Base-by-base conservation (phyloP, 768 basidiomycete species). In the Harrya chromipes region DNA sequence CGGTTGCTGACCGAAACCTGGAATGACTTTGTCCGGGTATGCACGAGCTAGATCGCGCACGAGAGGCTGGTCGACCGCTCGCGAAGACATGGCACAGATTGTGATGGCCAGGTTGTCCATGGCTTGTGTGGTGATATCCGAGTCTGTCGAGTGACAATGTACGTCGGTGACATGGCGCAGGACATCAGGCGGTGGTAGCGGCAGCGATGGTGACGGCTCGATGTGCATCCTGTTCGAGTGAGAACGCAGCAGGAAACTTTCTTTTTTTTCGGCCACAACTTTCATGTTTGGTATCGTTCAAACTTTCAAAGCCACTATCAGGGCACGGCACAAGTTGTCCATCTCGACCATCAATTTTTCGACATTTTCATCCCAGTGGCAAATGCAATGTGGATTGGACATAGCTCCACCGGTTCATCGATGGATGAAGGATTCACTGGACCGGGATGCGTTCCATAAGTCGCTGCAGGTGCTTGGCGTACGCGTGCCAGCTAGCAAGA, bases 91-190 rank as follows among this genome's bases (percentile, higher is more conserved):
- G n/a, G 89, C 85, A 53, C 88, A 90, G 35, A 97, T 74, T 0
- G 79, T 84, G 43, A 91, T 83, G 4, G 71, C 65, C 4, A 88
- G 77, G 11, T 68, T 59, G 21, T 80, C 71, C 69, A 89, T 82
- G 5, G 76, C 74, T 20, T 72, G 68, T 4, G 68, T 45, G 8
- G 70, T 58, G 34, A 84, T 76, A 1, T 65, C 67, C 10, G 85
- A 79, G 66, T 95, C 94, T 4, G 90, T 93, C 4, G 94, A 93
- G 70, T 97, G 94, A 68, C 90, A 94, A 57, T 97, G 94, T 0
- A 85, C 89, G 63, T 97, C 94, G 46, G 84, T 77, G 49, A 97
- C 72, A 58, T 90, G 90, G 19, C 67, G 70, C 17, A 90, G 72
- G 39, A 92, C 76, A 42, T 60, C 56, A 23, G 57, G 55, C 3